Evolutionary conservation across 140 eudicot species (phyloP).

Genomic region (Erigeron philadelphicus): DNA sequence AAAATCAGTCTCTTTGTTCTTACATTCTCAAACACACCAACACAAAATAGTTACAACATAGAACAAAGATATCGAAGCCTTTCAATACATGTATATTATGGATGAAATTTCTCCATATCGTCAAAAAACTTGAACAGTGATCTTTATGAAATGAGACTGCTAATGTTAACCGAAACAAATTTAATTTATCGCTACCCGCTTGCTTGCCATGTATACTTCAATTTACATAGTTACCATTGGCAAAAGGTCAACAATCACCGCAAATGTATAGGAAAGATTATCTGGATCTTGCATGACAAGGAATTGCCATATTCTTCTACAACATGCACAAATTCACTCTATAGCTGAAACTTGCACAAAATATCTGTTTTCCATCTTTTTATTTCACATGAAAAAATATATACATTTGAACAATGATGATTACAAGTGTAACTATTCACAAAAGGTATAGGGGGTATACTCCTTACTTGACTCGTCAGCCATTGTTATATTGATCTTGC

Average conservation of each 20-base stretch:
- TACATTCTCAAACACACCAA: too few relatives aligned
- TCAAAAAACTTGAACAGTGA: too few relatives aligned
- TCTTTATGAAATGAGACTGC: too few relatives aligned
- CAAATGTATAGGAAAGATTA: neutral
- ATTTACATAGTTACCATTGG: neutral
- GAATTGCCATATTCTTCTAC: neutral
- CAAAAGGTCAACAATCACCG: neutral
- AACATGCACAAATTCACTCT: too few relatives aligned
- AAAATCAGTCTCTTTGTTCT: too few relatives aligned
- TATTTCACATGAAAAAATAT: conserved; percentile 7
- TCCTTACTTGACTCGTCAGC: neutral
- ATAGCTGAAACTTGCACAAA: conserved; percentile 3
- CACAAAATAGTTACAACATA: too few relatives aligned
- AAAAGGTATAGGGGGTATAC: conserved; percentile 3
- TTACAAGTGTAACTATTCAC: conserved; percentile 16
- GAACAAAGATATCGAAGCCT: too few relatives aligned
- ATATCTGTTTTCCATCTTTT: conserved; percentile 5
- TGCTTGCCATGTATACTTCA: too few relatives aligned
- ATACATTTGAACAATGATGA: conserved; percentile 19
- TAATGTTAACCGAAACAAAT: neutral
- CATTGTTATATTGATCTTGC: conserved; percentile 8
- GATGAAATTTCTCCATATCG: too few relatives aligned
- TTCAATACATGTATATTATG: too few relatives aligned
- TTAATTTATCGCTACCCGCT: neutral
- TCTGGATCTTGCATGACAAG: conserved; percentile 8